Evolutionary conservation across 345 rosid genomes (phyloP), one percentile per base, ranked within the genome.

Genomic region (Hibiscus syriacus): DNA sequence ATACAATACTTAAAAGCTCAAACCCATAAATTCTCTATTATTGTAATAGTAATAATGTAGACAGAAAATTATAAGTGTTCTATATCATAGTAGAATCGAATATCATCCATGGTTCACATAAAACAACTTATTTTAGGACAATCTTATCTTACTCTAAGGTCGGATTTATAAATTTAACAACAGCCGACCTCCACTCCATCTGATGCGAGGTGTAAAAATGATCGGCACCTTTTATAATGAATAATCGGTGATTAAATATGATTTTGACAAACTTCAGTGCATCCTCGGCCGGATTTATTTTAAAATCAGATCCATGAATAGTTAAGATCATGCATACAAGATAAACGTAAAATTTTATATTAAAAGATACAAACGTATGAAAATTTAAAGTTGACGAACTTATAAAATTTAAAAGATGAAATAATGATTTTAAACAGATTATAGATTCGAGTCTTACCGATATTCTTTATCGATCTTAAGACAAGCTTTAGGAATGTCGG

Each of bases 301-400:
- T 71, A 32, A 90, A 92, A 46, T 38, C 79, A 23, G 90, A 74
- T 77, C 97, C 98, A 59, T 92, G 97, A 64, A 92, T 81, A n/a
- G 90, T 90, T 84, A 88, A 58, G 26, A 90, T 88, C 79, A 93
- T 86, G 78, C 10, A 36, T 3, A 63, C n/a, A n/a, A n/a, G n/a
- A n/a, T n/a, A n/a, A n/a, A n/a, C n/a, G n/a, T n/a, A n/a, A n/a
- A n/a, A n/a, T n/a, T n/a, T n/a, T n/a, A n/a, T n/a, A n/a, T n/a
- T n/a, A n/a, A n/a, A n/a, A n/a, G n/a, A n/a, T n/a, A n/a, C n/a
- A n/a, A n/a, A n/a, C n/a, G n/a, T n/a, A n/a, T n/a, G n/a, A n/a
- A n/a, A n/a, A n/a, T n/a, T n/a, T n/a, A n/a, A n/a, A n/a, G n/a
- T n/a, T n/a, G n/a, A n/a, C n/a, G n/a, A n/a, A n/a, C n/a, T n/a